These are phyloP conservation scores for Pseudogymnoascus sp. DNA, from an alignment of 2,329 filamentous ascomycete genomes.

Conservation along the genomic window DNA sequence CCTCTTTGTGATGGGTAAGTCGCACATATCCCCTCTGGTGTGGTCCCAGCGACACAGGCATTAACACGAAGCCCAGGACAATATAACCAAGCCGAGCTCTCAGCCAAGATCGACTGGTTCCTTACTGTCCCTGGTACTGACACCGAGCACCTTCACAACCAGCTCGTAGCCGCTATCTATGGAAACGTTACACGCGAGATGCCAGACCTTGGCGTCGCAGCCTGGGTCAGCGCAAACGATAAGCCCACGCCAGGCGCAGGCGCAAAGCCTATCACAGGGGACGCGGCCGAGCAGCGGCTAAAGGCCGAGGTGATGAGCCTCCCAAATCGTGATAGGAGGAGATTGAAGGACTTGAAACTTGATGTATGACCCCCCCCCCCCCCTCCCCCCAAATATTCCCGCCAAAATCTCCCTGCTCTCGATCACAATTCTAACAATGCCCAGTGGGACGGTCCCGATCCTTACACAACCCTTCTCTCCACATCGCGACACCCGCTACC, in stretches of 20 bases:
- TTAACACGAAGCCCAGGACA: constrained; percentile 41
- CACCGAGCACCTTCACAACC: constrained; percentile 57
- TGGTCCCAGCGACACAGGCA: constrained; percentile 10
- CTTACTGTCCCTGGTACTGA: constrained; percentile 44
- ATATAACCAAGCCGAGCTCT: constrained; percentile 53
- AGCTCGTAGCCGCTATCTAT: constrained; percentile 57
- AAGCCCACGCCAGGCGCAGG: constrained; percentile 50
- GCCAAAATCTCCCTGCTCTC: neutral
- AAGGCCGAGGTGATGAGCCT: constrained; percentile 66
- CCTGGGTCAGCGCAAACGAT: constrained; percentile 65
- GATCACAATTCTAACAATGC: neutral
- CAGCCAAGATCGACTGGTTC: constrained; percentile 51
- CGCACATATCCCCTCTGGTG: constrained; percentile 13
- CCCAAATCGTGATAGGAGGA: constrained; percentile 55
- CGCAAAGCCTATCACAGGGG: constrained; percentile 54
- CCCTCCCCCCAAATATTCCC: neutral
- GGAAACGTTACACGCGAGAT: constrained; percentile 62
- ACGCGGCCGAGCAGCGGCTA: constrained; percentile 55
- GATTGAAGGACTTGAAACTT: constrained; percentile 55
- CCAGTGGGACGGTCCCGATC: constrained; percentile 26
- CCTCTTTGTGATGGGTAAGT: constrained; percentile 54
- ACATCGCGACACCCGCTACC: neutral
- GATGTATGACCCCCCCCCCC: constrained; percentile 39
- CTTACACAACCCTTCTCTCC: constrained; percentile 21
- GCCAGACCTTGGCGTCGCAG: constrained; percentile 58